These are phyloP conservation scores for Camelina hispida DNA, from an alignment of 345 rosid species.

Conservation along the genomic window DNA sequence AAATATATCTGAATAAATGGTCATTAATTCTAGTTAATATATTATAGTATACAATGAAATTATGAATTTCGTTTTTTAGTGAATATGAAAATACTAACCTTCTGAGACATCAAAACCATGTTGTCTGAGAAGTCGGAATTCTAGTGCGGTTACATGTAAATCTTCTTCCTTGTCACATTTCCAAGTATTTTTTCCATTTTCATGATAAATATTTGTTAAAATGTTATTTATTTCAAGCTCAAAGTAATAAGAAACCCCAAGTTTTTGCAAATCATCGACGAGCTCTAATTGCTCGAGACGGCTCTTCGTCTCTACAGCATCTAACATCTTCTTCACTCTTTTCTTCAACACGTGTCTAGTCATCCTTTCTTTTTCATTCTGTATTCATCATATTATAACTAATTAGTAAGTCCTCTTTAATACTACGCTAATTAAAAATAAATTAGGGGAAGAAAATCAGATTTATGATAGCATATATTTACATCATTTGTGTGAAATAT, in stretches of 20 bases:
- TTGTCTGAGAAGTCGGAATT: slow-evolving; percentile 45
- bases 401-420: too few species aligned
- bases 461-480: too few species aligned
- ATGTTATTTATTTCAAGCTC: slow-evolving; percentile 33
- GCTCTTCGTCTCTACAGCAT: neutral
- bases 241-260: slow-evolving; percentile 56
- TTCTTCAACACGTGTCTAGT: slow-evolving; percentile 9
- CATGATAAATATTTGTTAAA: slow-evolving; percentile 16
- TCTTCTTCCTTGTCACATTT: slow-evolving; percentile 6
- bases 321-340: slow-evolving; percentile 10
- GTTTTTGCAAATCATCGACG: slow-evolving; percentile 25
- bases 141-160: slow-evolving; percentile 26
- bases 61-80: too few species aligned
- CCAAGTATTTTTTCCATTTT: neutral
- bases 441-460: too few species aligned
- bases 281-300: slow-evolving; percentile 16
- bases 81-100: too few species aligned
- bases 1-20: slow-evolving; percentile 39
- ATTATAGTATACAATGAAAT: too few species aligned
- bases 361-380: neutral
- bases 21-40: neutral
- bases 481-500: too few species aligned
- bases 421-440: too few species aligned
- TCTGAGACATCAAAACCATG: slow-evolving; percentile 39
- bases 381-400: neutral